Conservation (phyloP, 345 rosid species). For the Salix koriyanagi region DNA sequence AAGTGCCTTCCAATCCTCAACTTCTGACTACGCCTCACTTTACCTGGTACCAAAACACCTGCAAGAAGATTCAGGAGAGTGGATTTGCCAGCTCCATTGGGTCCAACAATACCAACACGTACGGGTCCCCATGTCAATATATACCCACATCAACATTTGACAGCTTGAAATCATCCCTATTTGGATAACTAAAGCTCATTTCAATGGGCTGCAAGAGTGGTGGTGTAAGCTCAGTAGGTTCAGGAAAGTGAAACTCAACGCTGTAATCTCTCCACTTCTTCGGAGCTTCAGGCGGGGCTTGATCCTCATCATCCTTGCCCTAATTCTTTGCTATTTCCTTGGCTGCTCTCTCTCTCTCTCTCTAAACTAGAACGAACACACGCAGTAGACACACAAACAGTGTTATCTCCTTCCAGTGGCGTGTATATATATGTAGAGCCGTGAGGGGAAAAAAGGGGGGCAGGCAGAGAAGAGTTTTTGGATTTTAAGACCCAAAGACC, state of each 20-base stretch:
- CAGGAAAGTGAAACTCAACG: slow-evolving; percentile 93
- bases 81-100: slow-evolving; percentile 95
- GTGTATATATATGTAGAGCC: too few relatives aligned
- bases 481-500: too few relatives aligned
- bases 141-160: slow-evolving; percentile 76
- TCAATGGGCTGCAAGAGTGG: slow-evolving; percentile 87
- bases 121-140: slow-evolving; percentile 91
- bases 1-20: slow-evolving; percentile 92
- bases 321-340: slow-evolving; percentile 80
- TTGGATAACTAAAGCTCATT: slow-evolving; percentile 86
- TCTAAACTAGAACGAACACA: background rate
- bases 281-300: slow-evolving; percentile 64
- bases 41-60: slow-evolving; percentile 87
- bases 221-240: slow-evolving; percentile 90
- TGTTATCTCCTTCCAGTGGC: too few relatives aligned
- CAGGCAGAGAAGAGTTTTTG: too few relatives aligned
- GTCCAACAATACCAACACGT: slow-evolving; percentile 80
- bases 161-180: slow-evolving; percentile 71
- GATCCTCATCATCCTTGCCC: slow-evolving; percentile 71
- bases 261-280: slow-evolving; percentile 88
- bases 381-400: too few relatives aligned
- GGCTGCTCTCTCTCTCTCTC: slow-evolving; percentile 26
- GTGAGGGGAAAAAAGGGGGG: too few relatives aligned
- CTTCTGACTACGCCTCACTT: slow-evolving; percentile 79
- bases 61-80: slow-evolving; percentile 90